Base-by-base conservation (phyloP, 169 alveolate species). In the Condylostoma magnum region DNA sequence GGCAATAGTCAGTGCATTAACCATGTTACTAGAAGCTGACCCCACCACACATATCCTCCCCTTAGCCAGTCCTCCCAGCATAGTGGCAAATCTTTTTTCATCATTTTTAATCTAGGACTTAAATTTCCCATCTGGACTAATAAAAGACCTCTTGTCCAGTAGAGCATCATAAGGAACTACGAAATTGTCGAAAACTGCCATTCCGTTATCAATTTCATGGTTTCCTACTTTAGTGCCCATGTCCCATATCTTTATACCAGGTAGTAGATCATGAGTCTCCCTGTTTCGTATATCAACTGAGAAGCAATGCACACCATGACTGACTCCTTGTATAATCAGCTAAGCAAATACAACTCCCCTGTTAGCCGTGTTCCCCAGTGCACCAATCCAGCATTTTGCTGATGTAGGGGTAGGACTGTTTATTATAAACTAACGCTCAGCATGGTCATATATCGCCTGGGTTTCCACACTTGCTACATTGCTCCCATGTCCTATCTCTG, bases 331-430 rank as follows among this genome's bases (percentile, higher is more conserved):
- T 27, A 70, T 47, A 18, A 69, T 69, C 58, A 88, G 67, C 56
- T 86, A 69, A 4, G 96, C 96, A 67, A 86, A 91, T 18, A 84
- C 93, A 20, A 83, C 84, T 15, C 87, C 76, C 79, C 74, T 77
- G 48, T 79, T 84, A 6, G 94, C 91, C 20, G 88, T 83, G 51
- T 81, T 69, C 0, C 91, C 91, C 5, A 87, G 86, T 5, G 87
- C 90, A 31, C 94, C 93, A 63, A 89, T 89, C 94, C 94, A 87
- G 76, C 82, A 87, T 60, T 90, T 90, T 22, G 77, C 77, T 1
- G 90, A 89, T 27, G 83, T 55, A 3, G 65, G 80, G 33, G 79
- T 63, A 8, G 96, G 92, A 27, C 91, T 74, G 54, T 83, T 81
- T 25, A 90, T 76, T 15, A 81, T 72, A 34, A 83, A 90, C 47